phyloP scores from a whole-genome alignment of 495 filamentous ascomycete genomes.

The Hypoxylon fragiforme region DNA sequence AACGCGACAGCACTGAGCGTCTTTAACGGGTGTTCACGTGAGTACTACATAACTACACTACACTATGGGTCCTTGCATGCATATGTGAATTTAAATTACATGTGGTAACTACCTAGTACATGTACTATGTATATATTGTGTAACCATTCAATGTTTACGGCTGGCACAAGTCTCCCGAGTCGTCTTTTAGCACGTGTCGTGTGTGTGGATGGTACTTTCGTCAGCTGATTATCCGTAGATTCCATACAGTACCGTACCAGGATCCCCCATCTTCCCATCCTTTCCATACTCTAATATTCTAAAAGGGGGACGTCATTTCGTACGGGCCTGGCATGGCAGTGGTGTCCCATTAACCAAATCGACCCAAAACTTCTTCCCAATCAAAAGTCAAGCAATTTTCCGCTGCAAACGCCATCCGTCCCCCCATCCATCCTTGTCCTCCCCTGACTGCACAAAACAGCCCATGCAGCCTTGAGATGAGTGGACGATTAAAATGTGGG shows the following conservation, averaged over 20 bases:
- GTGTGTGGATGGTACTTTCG: neutral
- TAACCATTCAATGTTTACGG: neutral
- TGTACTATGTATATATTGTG: no score
- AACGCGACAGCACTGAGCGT: slow-evolving; percentile 21
- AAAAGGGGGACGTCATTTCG: slow-evolving; percentile 22
- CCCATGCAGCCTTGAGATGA: slow-evolving; percentile 32
- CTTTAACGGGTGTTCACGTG: slow-evolving; percentile 35
- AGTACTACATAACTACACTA: neutral
- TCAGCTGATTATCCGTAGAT: slow-evolving; percentile 9
- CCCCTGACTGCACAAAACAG: slow-evolving; percentile 36
- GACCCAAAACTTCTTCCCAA: slow-evolving; percentile 26
- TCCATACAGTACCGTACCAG: no score
- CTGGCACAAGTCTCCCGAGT: neutral
- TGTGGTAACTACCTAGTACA: no score
- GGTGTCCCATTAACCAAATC: no score
- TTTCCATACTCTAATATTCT: no score
- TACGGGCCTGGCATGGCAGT: no score
- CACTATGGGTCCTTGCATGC: no score
- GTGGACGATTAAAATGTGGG: slow-evolving; percentile 27
- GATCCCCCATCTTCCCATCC: neutral
- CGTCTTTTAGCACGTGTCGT: neutral
- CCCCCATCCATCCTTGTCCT: slow-evolving; percentile 3
- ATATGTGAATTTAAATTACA: no score
- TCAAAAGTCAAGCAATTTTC: slow-evolving; percentile 30
- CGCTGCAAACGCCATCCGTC: slow-evolving; percentile 15